A percentile compares a stretch with the other conserved stretches of the same genome.
Conservation (phyloP, 2,329 filamentous ascomycete species). For the Domatiomyces catenatus region DNA sequence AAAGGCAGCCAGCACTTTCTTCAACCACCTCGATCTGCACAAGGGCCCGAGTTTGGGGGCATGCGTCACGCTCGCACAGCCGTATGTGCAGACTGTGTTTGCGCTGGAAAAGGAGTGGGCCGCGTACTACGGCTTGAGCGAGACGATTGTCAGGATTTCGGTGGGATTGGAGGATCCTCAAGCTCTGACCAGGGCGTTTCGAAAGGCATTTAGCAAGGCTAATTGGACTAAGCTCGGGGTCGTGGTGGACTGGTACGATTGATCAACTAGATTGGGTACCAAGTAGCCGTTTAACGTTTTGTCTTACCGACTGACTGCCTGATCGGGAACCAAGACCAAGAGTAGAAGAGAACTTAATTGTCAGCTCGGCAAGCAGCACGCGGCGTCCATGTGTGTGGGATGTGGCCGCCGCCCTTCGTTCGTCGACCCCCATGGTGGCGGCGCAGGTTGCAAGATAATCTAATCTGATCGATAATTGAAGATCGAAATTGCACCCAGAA, state of each 20-base stretch:
- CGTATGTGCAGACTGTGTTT: constrained; percentile 6
- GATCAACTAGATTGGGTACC: neutral
- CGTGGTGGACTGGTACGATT: neutral
- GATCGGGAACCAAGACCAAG: neutral
- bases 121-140: constrained; percentile 6
- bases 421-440: neutral
- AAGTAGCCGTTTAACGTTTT: neutral
- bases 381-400: neutral
- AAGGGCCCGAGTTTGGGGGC: constrained; percentile 19
- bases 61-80: constrained; percentile 8
- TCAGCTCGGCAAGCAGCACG: too few species aligned
- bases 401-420: neutral
- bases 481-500: neutral
- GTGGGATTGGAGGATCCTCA: constrained; percentile 10
- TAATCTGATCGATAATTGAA: neutral
- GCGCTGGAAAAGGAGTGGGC: constrained; percentile 8
- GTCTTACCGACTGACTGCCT: neutral
- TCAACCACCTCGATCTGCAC: constrained; percentile 20
- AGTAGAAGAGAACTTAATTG: too few species aligned
- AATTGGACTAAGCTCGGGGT: neutral
- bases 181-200: neutral
- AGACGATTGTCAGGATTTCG: constrained; percentile 9
- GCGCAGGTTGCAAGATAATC: too few species aligned
- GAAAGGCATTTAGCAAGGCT: neutral
- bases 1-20: constrained; percentile 18